phyloP scores from a whole-genome alignment of 352 stramenopile genomes.

The Phytopythium kandeliae region DNA sequence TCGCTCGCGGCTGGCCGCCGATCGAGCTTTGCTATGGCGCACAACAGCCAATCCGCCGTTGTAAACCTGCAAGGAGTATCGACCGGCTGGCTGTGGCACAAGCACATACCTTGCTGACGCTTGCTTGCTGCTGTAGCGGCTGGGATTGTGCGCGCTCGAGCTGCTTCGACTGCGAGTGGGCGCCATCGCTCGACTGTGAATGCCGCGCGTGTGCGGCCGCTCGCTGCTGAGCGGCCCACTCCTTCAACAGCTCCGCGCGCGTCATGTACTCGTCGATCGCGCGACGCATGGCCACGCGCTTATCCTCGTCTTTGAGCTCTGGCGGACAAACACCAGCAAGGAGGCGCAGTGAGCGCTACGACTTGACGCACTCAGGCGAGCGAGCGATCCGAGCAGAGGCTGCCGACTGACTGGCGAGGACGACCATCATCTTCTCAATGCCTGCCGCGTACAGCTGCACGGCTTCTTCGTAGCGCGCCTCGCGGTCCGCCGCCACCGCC shows the following conservation, averaged over 20 bases:
- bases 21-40: not conserved
- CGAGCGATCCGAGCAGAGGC: not conserved
- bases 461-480: slow-evolving; percentile 32
- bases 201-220: not conserved
- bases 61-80: no score
- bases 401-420: not conserved
- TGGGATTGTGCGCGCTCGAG: not conserved
- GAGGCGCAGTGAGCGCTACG: not conserved
- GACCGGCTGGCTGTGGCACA: not conserved
- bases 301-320: slow-evolving; percentile 32
- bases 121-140: not conserved
- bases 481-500: slow-evolving; percentile 51
- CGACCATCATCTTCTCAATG: slow-evolving; percentile 71
- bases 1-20: slow-evolving; percentile 1
- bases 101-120: not conserved
- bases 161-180: not conserved
- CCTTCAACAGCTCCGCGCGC: slow-evolving; percentile 66
- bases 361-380: no score
- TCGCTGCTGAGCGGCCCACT: slow-evolving; percentile 14
- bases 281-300: slow-evolving; percentile 21
- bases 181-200: not conserved
- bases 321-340: slow-evolving; percentile 6
- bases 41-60: not conserved
- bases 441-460: slow-evolving; percentile 66
- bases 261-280: slow-evolving; percentile 83